Evolutionary conservation across 2,329 filamentous ascomycete species (phyloP).

Genomic region (Cryphonectria parasitica): DNA sequence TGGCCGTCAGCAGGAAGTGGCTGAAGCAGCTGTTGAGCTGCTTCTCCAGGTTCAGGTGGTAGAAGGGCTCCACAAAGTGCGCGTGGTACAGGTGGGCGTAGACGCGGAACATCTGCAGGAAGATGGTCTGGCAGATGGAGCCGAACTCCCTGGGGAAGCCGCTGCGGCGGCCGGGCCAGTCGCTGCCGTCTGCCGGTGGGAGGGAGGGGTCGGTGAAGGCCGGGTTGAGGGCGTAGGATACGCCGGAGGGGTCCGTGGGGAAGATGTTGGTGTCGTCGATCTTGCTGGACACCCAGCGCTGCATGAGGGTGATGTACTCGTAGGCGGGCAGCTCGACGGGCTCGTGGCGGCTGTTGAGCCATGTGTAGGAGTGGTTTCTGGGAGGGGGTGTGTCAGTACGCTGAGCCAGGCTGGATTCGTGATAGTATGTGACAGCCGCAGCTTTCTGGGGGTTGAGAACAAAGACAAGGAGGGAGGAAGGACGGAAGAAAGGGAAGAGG

Average conservation of each 20-base stretch:
- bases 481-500: neutral
- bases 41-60: slow-evolving; percentile 69
- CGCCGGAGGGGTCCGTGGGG: slow-evolving; percentile 69
- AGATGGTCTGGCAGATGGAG: slow-evolving; percentile 78
- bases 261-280: slow-evolving; percentile 79
- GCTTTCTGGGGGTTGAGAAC: neutral
- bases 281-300: slow-evolving; percentile 85
- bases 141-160: slow-evolving; percentile 81
- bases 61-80: slow-evolving; percentile 75
- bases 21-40: slow-evolving; percentile 75
- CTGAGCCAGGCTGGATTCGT: neutral
- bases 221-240: slow-evolving; percentile 58
- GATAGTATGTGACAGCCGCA: neutral
- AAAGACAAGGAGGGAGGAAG: neutral
- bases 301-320: slow-evolving; percentile 82
- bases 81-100: slow-evolving; percentile 90
- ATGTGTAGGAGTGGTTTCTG: slow-evolving; percentile 77
- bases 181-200: slow-evolving; percentile 47
- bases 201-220: slow-evolving; percentile 43
- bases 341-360: slow-evolving; percentile 76
- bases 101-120: slow-evolving; percentile 88
- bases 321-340: slow-evolving; percentile 80
- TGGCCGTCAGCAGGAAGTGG: slow-evolving; percentile 70
- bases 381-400: neutral
- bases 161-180: slow-evolving; percentile 79